Evolutionary conservation across 805 yeast genomes (phyloP).

Genomic region (Sugiyamaella lignohabitans): DNA sequence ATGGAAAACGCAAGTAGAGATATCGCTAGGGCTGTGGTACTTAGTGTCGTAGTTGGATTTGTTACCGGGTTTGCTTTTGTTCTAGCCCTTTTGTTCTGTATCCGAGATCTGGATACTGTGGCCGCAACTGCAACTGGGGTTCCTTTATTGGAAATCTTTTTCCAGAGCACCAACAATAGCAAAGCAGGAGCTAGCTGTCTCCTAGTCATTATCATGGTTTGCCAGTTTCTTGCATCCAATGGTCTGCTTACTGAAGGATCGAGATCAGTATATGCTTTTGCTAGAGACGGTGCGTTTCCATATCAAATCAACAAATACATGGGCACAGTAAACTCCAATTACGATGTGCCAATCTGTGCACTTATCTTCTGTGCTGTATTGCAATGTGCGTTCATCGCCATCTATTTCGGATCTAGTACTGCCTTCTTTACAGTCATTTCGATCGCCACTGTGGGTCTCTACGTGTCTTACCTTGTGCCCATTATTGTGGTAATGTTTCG

Average conservation of each 20-base stretch:
- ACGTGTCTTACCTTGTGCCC: conserved; percentile 11
- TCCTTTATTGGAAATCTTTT: conserved; percentile 23
- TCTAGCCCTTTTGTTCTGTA: conserved; percentile 20
- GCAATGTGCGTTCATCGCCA: conserved; percentile 11
- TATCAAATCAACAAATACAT: conserved; percentile 7
- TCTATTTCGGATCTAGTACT: conserved; percentile 12
- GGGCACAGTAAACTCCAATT: conserved; percentile 6
- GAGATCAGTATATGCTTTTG: conserved; percentile 55
- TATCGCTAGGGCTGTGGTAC: conserved; percentile 56
- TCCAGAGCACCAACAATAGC: conserved; percentile 17
- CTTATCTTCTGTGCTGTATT: conserved; percentile 6
- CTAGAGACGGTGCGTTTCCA: conserved; percentile 54
- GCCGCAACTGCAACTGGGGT: conserved; percentile 19
- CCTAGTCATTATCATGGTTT: conserved; percentile 16
- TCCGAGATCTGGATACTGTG: conserved; percentile 20
- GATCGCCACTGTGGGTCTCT: conserved; percentile 13
- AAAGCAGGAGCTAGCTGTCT: conserved; percentile 21
- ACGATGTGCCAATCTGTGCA: conserved; percentile 9
- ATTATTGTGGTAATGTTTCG: conserved; percentile 8
- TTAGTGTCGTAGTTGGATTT: conserved; percentile 35
- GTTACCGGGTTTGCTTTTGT: conserved; percentile 22
- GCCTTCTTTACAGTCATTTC: conserved; percentile 16
- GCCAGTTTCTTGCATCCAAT: conserved; percentile 18
- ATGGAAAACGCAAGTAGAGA: conserved; percentile 53
- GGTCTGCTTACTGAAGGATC: conserved; percentile 34